Conservation (phyloP, 495 filamentous ascomycete genomes). For the Penicillium crystallinum region DNA sequence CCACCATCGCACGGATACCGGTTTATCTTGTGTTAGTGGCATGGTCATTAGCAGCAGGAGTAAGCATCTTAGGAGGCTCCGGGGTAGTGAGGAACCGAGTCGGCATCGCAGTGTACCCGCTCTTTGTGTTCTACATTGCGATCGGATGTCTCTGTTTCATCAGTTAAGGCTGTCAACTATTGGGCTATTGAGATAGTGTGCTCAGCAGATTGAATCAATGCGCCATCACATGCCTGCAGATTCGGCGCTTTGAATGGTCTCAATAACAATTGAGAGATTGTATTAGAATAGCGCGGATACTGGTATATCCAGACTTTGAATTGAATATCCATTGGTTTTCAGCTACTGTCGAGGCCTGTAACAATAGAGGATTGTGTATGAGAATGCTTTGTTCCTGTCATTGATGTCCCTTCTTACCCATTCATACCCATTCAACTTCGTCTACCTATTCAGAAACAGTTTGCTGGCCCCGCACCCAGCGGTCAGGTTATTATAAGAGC, state of each 20-base stretch:
- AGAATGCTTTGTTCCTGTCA: not conserved
- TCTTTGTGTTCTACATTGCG: conserved; percentile 93
- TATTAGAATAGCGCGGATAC: not conserved
- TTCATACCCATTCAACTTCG: not conserved
- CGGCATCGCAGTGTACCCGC: conserved; percentile 87
- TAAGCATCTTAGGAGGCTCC: conserved; percentile 92
- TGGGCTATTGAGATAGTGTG: not conserved
- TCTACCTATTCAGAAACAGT: not conserved
- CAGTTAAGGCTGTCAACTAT: conserved; percentile 49
- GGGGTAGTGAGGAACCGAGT: conserved; percentile 93
- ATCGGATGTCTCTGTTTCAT: conserved; percentile 95
- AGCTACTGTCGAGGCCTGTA: not conserved
- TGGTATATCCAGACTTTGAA: conserved; percentile 2
- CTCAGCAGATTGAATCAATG: not conserved
- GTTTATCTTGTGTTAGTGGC: conserved; percentile 81
- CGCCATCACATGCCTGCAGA: not conserved
- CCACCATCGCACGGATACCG: conserved; percentile 74
- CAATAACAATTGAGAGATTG: not conserved
- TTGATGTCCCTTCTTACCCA: not conserved
- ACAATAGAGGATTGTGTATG: not conserved
- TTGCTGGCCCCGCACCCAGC: conserved; percentile 8
- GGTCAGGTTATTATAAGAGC: conserved; percentile 2
- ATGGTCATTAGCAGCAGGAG: conserved; percentile 91
- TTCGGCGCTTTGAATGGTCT: not conserved
- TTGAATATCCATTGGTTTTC: not conserved